phyloP scores from a whole-genome alignment of 306 rosid genomes.

The Medicago ruthenica region DNA sequence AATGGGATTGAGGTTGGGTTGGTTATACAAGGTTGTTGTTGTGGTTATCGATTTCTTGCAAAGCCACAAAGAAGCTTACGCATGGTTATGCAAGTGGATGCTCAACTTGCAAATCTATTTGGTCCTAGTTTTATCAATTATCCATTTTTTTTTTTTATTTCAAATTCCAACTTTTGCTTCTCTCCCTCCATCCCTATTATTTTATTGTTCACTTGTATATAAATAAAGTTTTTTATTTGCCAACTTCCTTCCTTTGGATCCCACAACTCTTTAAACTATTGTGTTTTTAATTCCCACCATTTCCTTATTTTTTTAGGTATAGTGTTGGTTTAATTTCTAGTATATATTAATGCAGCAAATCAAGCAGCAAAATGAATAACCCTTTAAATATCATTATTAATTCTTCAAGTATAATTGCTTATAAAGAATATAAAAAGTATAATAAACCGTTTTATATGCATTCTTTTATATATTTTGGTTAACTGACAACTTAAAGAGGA shows the following conservation, averaged over 20 bases:
- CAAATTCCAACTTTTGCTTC: slow-evolving; percentile 53
- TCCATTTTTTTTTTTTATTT: slow-evolving; percentile 41
- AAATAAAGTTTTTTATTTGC: slow-evolving; percentile 26
- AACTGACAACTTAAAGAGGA: no score
- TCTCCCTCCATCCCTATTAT: slow-evolving; percentile 36
- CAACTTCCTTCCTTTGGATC: slow-evolving; percentile 20
- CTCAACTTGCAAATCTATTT: slow-evolving; percentile 50
- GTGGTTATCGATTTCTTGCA: slow-evolving; percentile 38
- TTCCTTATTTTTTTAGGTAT: background rate
- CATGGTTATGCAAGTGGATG: slow-evolving; percentile 57
- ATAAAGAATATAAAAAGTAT: no score
- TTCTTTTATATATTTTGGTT: no score
- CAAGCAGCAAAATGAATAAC: background rate
- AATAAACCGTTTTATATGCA: no score
- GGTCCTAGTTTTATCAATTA: slow-evolving; percentile 32
- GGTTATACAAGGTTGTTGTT: slow-evolving; percentile 4
- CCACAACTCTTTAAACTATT: slow-evolving; percentile 11
- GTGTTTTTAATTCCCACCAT: slow-evolving; percentile 9
- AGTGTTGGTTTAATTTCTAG: background rate
- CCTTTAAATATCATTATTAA: background rate
- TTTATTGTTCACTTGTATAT: slow-evolving; percentile 27
- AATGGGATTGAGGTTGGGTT: background rate
- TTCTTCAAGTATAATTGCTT: background rate
- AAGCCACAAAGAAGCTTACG: slow-evolving; percentile 46
- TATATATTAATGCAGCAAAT: background rate